phyloP scores from a whole-genome alignment of 208 protist species.

The Leishmania major region DNA sequence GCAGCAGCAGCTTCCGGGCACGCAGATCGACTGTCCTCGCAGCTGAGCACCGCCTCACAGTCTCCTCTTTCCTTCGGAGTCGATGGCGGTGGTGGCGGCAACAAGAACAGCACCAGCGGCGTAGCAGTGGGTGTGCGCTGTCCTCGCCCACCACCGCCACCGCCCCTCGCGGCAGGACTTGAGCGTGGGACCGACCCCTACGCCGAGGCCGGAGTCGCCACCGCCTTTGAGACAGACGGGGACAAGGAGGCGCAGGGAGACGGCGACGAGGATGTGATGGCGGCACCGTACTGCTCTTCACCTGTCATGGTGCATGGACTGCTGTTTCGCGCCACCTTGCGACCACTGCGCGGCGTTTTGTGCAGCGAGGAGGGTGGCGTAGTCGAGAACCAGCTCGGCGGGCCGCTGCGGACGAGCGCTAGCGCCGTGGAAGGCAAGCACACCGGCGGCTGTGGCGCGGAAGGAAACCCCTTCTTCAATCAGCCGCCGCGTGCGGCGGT shows the following conservation, averaged over 20 bases:
- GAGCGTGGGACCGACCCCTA: not conserved
- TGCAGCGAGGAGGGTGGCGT: conserved; percentile 38
- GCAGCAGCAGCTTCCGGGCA: not conserved
- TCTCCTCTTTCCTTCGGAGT: not conserved
- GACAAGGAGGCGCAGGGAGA: not conserved
- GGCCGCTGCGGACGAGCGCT: not conserved
- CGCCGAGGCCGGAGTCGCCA: not conserved
- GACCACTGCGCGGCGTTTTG: conserved; percentile 33
- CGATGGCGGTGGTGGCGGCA: not conserved
- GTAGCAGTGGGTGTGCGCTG: not conserved
- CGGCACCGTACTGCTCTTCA: not conserved
- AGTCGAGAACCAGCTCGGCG: conserved; percentile 28
- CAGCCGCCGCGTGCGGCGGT: not conserved
- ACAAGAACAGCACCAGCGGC: not conserved
- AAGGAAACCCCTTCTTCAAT: not conserved
- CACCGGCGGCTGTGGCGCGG: not conserved
- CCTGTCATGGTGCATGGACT: conserved; percentile 4
- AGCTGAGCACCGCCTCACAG: conserved; percentile 1
- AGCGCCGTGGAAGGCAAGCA: not conserved
- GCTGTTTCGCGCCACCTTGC: conserved; percentile 36
- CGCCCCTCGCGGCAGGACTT: not conserved
- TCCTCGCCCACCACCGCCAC: conserved; percentile 4
- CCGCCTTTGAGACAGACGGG: not conserved
- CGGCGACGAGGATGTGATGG: not conserved
- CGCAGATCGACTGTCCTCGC: conserved; percentile 8